These are phyloP conservation scores for Magnolia sinica DNA, from an alignment of 164 flowering plant species.

Conservation along the genomic window DNA sequence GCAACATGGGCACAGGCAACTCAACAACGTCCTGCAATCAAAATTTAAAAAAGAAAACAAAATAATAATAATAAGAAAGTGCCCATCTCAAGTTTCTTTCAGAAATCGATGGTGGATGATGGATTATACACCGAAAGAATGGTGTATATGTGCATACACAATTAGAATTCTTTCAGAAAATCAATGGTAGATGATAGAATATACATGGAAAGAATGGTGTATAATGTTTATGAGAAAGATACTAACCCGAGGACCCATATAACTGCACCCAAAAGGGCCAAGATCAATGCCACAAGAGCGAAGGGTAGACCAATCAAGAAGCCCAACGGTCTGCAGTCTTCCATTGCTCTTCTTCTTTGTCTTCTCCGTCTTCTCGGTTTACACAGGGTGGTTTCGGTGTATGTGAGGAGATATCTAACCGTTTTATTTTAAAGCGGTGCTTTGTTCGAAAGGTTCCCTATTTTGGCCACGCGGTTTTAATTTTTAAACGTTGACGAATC, in stretches of 20 bases:
- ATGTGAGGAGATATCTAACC: neutral
- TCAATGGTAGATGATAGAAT: neutral
- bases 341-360: neutral
- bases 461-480: neutral
- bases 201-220: neutral
- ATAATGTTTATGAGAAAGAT: neutral
- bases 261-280: conserved; percentile 38
- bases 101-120: neutral
- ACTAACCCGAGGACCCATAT: conserved; percentile 47
- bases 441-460: neutral
- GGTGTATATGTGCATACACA: neutral
- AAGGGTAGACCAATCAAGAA: conserved; percentile 51
- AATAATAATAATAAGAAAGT: neutral
- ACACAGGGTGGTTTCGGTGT: neutral
- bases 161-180: too few species aligned
- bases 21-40: conserved; percentile 46
- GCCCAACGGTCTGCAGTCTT: conserved; percentile 46
- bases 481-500: neutral
- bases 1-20: conserved; percentile 77
- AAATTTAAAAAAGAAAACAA: neutral
- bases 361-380: neutral
- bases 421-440: neutral
- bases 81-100: neutral
- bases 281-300: conserved; percentile 35
- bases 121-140: neutral